These are phyloP conservation scores for Pseudoneurospora amorphoporcata DNA, from an alignment of 495 filamentous ascomycete genomes.

Conservation along the genomic window DNA sequence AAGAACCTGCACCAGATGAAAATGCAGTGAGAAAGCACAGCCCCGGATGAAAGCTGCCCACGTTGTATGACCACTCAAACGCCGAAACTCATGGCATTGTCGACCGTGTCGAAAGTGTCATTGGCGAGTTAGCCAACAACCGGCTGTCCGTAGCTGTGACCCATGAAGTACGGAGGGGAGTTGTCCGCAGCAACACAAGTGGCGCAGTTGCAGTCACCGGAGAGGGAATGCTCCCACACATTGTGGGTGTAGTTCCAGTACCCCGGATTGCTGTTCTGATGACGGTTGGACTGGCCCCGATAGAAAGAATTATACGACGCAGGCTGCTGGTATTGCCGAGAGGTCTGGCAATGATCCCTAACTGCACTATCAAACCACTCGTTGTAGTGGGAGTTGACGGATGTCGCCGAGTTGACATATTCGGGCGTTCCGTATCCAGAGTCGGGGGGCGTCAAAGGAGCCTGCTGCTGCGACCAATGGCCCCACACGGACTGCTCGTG, in stretches of 20 bases:
- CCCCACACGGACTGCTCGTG: conserved; percentile 39
- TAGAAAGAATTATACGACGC: conserved; percentile 40
- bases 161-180: conserved; percentile 56
- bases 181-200: conserved; percentile 46
- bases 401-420: conserved; percentile 34
- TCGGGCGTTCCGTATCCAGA: conserved; percentile 43
- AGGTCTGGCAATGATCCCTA: conserved; percentile 18
- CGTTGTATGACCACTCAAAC: neutral
- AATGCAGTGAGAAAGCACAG: conserved; percentile 15
- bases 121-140: conserved; percentile 43
- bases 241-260: conserved; percentile 43
- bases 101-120: neutral
- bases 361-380: conserved; percentile 36
- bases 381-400: conserved; percentile 33
- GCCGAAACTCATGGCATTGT: neutral
- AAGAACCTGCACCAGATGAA: conserved; percentile 9
- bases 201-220: conserved; percentile 57
- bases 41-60: neutral
- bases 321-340: conserved; percentile 21
- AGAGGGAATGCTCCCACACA: conserved; percentile 49
- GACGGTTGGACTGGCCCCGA: conserved; percentile 31
- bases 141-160: conserved; percentile 52
- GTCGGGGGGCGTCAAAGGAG: conserved; percentile 39
- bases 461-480: conserved; percentile 27
- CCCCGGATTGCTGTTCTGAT: conserved; percentile 24